Conservation (phyloP, 108 stramenopile species). For the Skeletonema grethae region DNA sequence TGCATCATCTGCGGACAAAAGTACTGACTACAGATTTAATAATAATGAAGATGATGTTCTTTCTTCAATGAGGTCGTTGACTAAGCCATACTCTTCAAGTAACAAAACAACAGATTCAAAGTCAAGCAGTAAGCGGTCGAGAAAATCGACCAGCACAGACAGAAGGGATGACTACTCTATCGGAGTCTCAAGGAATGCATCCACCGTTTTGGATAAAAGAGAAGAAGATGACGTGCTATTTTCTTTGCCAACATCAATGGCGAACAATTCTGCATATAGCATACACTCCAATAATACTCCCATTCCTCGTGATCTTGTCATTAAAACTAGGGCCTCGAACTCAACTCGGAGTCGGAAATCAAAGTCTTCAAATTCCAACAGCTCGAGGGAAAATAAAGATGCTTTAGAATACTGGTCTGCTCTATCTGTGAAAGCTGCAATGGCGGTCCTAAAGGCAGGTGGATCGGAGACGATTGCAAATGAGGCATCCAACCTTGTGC, state of each 20-base stretch:
- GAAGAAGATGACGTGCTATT: not conserved
- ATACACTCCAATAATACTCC: not conserved
- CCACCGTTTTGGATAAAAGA: not conserved
- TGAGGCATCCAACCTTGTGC: conserved; percentile 26
- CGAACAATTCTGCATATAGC: not conserved
- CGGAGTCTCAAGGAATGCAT: not conserved
- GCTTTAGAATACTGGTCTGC: conserved; percentile 24
- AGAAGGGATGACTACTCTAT: not conserved
- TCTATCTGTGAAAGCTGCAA: conserved; percentile 36
- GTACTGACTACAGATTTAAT: not conserved
- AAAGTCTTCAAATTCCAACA: not conserved
- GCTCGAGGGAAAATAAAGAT: not conserved
- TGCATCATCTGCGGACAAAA: not conserved
- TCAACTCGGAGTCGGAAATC: not conserved
- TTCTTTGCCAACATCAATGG: not conserved
- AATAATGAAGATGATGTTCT: not conserved
- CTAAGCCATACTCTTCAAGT: not conserved
- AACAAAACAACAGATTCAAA: not conserved
- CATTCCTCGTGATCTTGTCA: not conserved
- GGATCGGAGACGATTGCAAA: conserved; percentile 29
- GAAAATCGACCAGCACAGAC: not conserved
- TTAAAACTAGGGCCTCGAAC: not conserved
- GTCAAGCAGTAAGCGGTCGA: not conserved
- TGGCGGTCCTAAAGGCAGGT: conserved; percentile 34
- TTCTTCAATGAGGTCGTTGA: not conserved